Evolutionary conservation across 2,329 filamentous ascomycete species (phyloP).

Genomic region (Dactylellina sp.): DNA sequence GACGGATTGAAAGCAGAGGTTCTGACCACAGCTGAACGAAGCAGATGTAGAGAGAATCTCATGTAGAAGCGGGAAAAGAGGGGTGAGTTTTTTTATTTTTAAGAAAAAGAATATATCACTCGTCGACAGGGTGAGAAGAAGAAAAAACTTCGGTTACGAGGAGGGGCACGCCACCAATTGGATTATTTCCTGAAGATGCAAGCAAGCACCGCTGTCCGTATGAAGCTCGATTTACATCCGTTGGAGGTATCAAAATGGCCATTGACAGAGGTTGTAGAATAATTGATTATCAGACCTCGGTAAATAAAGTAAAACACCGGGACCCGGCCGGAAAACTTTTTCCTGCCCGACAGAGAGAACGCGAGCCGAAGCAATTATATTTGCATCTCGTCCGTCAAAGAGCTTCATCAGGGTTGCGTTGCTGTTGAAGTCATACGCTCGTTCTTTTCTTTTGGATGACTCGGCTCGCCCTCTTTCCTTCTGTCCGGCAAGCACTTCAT

Average conservation of each 20-base stretch:
- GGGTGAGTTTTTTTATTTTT: too few relatives aligned
- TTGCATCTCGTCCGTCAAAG: too few relatives aligned
- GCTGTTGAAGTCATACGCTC: background rate
- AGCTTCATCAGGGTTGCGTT: too few relatives aligned
- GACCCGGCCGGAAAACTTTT: background rate
- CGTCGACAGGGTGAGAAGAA: background rate
- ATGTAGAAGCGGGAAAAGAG: conserved; percentile 24
- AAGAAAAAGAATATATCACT: background rate
- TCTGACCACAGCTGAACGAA: conserved; percentile 43
- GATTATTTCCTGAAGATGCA: background rate
- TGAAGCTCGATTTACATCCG: too few relatives aligned
- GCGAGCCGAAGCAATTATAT: too few relatives aligned
- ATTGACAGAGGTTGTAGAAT: too few relatives aligned
- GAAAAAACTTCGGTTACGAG: background rate
- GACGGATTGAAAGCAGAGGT: conserved; percentile 35
- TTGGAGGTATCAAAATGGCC: too few relatives aligned
- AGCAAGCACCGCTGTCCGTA: background rate
- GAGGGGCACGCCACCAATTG: conserved; percentile 1
- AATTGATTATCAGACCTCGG: background rate
- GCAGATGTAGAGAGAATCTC: conserved; percentile 50
- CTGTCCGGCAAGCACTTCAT: conserved; percentile 29
- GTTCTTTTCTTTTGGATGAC: too few relatives aligned
- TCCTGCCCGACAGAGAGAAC: background rate
- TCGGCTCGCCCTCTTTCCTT: conserved; percentile 9
- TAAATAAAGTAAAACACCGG: background rate